Base-by-base conservation (phyloP, 1,139 yeast species). In the Saccharomyces hybrid region DNA sequence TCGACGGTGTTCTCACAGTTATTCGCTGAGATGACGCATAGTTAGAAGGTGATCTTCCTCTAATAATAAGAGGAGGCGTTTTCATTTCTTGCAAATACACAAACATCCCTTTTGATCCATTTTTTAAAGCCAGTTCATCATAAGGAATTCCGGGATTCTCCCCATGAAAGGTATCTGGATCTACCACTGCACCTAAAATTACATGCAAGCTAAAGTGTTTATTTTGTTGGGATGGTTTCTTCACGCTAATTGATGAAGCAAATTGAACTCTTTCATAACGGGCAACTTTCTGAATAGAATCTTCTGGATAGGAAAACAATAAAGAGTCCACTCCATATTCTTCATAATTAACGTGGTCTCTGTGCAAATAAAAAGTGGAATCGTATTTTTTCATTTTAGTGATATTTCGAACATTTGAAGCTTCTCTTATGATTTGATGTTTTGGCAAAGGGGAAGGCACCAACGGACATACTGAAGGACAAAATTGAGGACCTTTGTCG, bases 1-100 rank as follows among this genome's bases (percentile, higher is more conserved):
- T n/a, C n/a, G n/a, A n/a, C n/a, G n/a, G n/a, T n/a, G 48, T 49
- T 46, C 55, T 54, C 5, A 54, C 47, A 1, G 51, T 51, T 9
- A 55, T 31, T 41, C 59, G 49, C 51, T 60, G 60, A 7, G 63
- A 56, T 28, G 59, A 54, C 2, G 66, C 61, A 60, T 83, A 84
- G 62, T 80, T 83, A 1, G 87, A 80, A 5, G 88, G 88, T 6
- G 87, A 82, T 62, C 88, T 73, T 1, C 89, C 89, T 59, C 88
- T 73, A 34, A 84, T 79, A n/a, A 81, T 74, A 59, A 84, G 73
- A 1, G 85, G 83, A 0, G 87, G 87, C 0, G 87, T 82, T 62
- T 77, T 81, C 54, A 70, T 68, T 53, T 63, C 69, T 6, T 74
- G 72, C 28, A 81, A 66, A 5, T 71, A 65, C 7, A 72, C 53